phyloP scores from a whole-genome alignment of 148 eudicot species.

The Vaccinium myrtillus region DNA sequence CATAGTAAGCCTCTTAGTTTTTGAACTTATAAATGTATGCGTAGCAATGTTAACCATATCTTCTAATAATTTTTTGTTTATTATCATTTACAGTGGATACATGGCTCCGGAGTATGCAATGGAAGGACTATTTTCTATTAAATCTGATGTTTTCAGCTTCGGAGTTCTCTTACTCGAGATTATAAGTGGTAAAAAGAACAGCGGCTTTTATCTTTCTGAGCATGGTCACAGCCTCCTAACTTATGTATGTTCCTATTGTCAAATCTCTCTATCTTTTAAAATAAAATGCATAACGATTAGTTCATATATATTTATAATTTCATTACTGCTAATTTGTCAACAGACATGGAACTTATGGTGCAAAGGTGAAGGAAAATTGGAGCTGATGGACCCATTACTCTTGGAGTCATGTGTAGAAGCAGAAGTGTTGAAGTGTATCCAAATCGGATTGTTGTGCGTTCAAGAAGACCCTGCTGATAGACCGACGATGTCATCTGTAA shows the following conservation, averaged over 20 bases:
- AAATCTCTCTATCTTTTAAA: too few relatives aligned
- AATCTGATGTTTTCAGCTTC: too few relatives aligned
- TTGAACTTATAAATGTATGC: neutral
- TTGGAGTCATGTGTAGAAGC: slow-evolving; percentile 20
- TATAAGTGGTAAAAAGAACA: too few relatives aligned
- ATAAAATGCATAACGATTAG: neutral
- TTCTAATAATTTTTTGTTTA: neutral
- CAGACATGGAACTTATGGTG: slow-evolving; percentile 45
- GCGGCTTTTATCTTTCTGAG: too few relatives aligned
- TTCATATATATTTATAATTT: neutral
- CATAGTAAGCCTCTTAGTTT: slow-evolving; percentile 11
- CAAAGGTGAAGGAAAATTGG: slow-evolving; percentile 21
- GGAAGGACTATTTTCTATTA: too few relatives aligned
- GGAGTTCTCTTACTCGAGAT: too few relatives aligned
- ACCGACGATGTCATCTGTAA: slow-evolving; percentile 37
- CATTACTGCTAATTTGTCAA: neutral
- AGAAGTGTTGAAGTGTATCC: slow-evolving; percentile 39
- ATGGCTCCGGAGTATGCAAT: slow-evolving; percentile 17
- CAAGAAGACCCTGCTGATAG: slow-evolving; percentile 32
- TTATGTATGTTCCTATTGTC: too few relatives aligned
- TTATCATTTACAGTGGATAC: neutral
- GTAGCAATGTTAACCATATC: neutral
- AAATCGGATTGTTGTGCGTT: slow-evolving; percentile 46
- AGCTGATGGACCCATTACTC: slow-evolving; percentile 28
- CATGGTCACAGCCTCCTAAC: too few relatives aligned